Conservation (phyloP, 139 green algal species). For the Marvania coccoides region DNA sequence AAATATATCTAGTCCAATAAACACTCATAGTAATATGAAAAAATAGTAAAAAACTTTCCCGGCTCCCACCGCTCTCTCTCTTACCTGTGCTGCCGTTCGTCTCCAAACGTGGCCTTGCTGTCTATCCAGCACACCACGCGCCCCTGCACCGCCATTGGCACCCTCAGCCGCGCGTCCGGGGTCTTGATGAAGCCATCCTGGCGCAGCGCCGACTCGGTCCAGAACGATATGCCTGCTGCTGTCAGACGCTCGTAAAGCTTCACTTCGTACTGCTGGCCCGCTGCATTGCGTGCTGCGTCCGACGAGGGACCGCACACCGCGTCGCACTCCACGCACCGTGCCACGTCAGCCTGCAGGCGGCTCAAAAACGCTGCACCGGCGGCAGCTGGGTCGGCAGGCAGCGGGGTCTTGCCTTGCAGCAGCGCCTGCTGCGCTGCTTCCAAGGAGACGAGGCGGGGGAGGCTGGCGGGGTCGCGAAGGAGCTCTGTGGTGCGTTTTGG, state of each 20-base stretch:
- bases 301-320: background rate
- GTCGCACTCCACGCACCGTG: conserved; percentile 1
- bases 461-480: conserved; percentile 20
- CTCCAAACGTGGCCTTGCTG: conserved; percentile 90
- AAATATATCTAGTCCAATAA: no score
- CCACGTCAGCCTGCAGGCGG: conserved; percentile 9
- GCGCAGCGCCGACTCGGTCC: conserved; percentile 70
- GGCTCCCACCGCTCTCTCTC: no score
- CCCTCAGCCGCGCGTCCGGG: conserved; percentile 74
- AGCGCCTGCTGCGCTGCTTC: background rate
- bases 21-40: no score
- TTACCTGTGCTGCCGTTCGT: conserved; percentile 29
- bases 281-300: conserved; percentile 2
- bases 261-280: conserved; percentile 66
- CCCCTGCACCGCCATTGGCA: conserved; percentile 58
- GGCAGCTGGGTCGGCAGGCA: background rate
- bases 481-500: conserved; percentile 20
- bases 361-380: background rate
- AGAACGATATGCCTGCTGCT: conserved; percentile 52
- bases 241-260: conserved; percentile 51
- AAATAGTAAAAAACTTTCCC: no score
- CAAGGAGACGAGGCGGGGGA: background rate
- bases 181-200: conserved; percentile 73
- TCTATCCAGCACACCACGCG: conserved; percentile 86
- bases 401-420: background rate